Percentiles rank a stretch among this genome's conserved stretches.
Conservation (phyloP, 768 basidiomycete species). For the Kwoniella europaea region DNA sequence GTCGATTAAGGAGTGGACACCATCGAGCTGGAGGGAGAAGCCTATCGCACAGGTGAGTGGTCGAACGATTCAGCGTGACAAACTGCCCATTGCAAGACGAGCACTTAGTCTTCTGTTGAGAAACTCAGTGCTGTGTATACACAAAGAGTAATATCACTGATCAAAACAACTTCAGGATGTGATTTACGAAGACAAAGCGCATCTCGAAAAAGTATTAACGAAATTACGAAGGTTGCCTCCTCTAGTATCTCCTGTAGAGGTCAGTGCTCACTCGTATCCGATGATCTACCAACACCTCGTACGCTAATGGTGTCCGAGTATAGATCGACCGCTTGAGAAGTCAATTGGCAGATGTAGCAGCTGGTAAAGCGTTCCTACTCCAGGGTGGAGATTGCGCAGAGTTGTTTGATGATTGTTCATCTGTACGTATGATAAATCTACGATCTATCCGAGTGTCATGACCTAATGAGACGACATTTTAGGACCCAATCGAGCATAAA, state of each 20-base stretch:
- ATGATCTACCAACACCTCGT: conserved; percentile 4
- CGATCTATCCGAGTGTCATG: background rate
- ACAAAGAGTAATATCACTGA: too few relatives aligned
- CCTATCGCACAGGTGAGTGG: conserved; percentile 71
- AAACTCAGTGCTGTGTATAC: too few relatives aligned
- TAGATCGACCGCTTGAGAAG: conserved; percentile 65
- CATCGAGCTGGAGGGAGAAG: conserved; percentile 79
- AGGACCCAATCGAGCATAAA: conserved; percentile 59
- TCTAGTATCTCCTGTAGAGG: conserved; percentile 90
- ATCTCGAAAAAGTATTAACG: conserved; percentile 70
- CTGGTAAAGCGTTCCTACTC: conserved; percentile 86
- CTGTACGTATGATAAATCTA: conserved; percentile 62
- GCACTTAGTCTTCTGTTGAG: too few relatives aligned
- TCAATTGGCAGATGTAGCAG: conserved; percentile 78
- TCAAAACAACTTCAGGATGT: conserved; percentile 64
- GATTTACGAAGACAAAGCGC: conserved; percentile 69
- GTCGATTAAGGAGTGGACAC: conserved; percentile 65
- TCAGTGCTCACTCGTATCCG: conserved; percentile 56
- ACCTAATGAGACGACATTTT: background rate
- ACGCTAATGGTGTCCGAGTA: background rate
- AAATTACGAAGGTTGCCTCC: conserved; percentile 83
- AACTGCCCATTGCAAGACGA: too few relatives aligned
- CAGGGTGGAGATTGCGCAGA: conserved; percentile 99
- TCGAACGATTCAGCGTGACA: background rate
- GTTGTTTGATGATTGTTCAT: conserved; percentile 87